Evolutionary conservation across 306 rosid genomes (phyloP).

Genomic region (Cucumis melo): DNA sequence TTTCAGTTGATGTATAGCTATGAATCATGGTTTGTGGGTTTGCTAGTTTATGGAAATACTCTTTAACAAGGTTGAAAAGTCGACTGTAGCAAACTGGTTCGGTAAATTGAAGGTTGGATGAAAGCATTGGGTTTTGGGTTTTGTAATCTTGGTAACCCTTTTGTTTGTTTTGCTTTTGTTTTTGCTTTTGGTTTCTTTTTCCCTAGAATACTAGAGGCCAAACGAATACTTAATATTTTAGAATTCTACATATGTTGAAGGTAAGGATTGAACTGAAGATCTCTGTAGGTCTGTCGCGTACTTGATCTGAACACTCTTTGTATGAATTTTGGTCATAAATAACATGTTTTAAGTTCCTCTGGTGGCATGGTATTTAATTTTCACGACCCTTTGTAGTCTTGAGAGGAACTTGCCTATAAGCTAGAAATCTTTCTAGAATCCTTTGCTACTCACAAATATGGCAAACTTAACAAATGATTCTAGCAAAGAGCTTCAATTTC

Average conservation of each 20-base stretch:
- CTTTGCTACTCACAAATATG: no score
- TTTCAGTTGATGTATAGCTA: no score
- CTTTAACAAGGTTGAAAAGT: background rate
- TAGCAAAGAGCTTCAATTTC: no score
- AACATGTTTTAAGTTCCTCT: background rate
- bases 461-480: no score
- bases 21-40: background rate
- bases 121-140: background rate
- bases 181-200: background rate
- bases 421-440: no score
- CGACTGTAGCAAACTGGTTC: background rate
- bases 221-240: background rate
- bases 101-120: background rate
- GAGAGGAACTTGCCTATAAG: background rate
- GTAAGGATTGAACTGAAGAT: no score
- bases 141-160: background rate
- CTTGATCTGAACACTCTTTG: background rate
- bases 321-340: background rate
- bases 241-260: no score
- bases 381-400: background rate
- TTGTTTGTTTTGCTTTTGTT: background rate
- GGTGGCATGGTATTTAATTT: background rate
- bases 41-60: background rate
- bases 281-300: background rate
- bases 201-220: background rate